Conservation (phyloP, 2,329 filamentous ascomycete species). For the Cercospora sp. region DNA sequence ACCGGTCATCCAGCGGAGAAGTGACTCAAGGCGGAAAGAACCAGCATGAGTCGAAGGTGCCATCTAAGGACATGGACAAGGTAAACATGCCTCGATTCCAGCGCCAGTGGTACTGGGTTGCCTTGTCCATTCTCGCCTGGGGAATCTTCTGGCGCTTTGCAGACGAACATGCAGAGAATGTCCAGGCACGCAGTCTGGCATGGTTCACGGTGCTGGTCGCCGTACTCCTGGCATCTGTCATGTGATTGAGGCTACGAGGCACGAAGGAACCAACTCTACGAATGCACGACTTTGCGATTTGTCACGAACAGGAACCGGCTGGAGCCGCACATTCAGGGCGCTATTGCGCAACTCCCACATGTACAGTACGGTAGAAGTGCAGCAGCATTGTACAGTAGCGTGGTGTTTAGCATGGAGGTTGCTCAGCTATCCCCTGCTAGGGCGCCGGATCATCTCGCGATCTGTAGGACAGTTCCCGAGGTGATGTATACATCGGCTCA, state of each 20-base stretch:
- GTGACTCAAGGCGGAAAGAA: neutral
- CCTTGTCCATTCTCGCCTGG: constrained; percentile 32
- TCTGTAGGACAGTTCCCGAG: neutral
- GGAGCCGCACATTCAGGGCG: neutral
- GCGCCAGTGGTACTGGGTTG: constrained; percentile 28
- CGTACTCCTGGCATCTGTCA: constrained; percentile 22
- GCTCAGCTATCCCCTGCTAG: neutral
- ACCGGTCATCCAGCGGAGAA: neutral
- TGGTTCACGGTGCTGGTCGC: constrained; percentile 30
- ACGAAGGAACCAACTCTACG: neutral
- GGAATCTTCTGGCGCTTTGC: constrained; percentile 34
- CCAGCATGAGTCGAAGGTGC: constrained; percentile 12
- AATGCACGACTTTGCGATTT: neutral
- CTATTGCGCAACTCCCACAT: neutral
- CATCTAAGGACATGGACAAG: constrained; percentile 2
- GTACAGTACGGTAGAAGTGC: neutral
- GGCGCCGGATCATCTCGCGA: constrained; percentile 3
- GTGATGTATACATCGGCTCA: neutral
- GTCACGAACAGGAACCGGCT: neutral
- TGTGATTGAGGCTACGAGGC: constrained; percentile 20
- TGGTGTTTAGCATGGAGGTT: neutral
- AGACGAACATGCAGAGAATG: constrained; percentile 27
- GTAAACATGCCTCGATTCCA: constrained; percentile 19
- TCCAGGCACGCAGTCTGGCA: constrained; percentile 26
- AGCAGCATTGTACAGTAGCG: constrained; percentile 3